Conservation (phyloP, 176 grass and related monocot species). For the Neostapfia colusana region DNA sequence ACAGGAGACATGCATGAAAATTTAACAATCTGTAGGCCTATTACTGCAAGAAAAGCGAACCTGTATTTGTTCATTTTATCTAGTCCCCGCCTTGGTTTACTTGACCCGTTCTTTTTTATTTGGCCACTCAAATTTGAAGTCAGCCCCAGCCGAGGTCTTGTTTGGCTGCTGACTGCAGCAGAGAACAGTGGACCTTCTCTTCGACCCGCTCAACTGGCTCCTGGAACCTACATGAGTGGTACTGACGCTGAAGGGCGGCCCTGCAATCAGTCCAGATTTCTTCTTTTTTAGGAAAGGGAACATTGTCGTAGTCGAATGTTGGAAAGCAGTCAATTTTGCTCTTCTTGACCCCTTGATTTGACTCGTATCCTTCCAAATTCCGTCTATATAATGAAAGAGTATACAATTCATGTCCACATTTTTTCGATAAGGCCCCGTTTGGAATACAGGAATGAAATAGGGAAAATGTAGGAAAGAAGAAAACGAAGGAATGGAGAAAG, state of each 20-base stretch:
- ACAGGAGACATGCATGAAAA: neutral
- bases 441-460: too few species aligned
- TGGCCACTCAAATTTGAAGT: conserved; percentile 23
- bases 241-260: neutral
- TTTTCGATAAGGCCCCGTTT: too few species aligned
- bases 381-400: neutral
- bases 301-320: neutral
- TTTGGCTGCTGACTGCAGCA: conserved; percentile 4
- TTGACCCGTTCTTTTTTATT: neutral
- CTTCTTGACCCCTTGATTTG: neutral
- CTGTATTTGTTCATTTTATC: neutral
- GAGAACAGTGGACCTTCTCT: neutral
- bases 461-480: too few species aligned
- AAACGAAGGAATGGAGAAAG: too few species aligned
- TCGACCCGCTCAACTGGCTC: neutral
- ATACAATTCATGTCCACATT: too few species aligned
- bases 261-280: neutral
- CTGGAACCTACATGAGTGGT: neutral
- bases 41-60: neutral
- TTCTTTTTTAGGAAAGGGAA: neutral
- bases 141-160: conserved; percentile 22
- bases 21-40: neutral
- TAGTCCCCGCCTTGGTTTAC: conserved; percentile 20
- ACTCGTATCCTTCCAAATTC: too few species aligned
- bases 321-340: conserved; percentile 5